Base-by-base conservation (phyloP, 495 filamentous ascomycete species). In the Antarctomyces pellizariae region DNA sequence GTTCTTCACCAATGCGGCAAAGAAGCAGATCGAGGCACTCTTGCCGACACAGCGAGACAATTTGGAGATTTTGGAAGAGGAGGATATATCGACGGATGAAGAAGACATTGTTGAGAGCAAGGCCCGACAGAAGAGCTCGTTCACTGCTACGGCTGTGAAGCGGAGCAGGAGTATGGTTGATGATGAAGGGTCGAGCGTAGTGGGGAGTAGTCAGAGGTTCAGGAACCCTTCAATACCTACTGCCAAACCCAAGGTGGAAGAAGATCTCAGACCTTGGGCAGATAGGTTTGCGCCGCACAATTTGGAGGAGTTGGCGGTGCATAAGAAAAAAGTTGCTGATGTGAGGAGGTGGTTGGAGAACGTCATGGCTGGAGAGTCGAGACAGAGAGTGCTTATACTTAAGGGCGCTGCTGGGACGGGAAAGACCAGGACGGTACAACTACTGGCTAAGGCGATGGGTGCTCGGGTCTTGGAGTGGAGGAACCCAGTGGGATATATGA, bases 331-430 rank as follows among this genome's bases (percentile, higher is more conserved):
- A 48, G 80, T 95, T 12, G 50, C 61, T 9, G 83, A 93, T 48
- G 80, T 95, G 10, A 59, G 63, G 24, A 54, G 41, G 18, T 95
- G 89, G 86, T 47, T 99, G 22, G 62, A 71, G 25, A 59, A 65
- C 35, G 75, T 75, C 0, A 64, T 84, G 28, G 39, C 50, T 18
- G 75, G 79, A 4, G 57, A 56, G 26, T 50, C 57, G 42, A 49
- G 56, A 30, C 53, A 84, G 57, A 62, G 71, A 43, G 42, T 93
- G 19, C 59, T 95, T 21, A 54, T 95, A 18, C 49, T 99, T 7
- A 89, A 78, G 42, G 89, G 89, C 8, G 67, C 78, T n/a, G 82
- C 89, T 11, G 89, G 89, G 7, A 69, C 71, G 13, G 89, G 83
- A 5, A 99, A 99, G 47, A 92, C 84, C 1, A 75, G 80, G 5